These are phyloP conservation scores for Sclerotinia nivalis DNA, from an alignment of 2,329 filamentous ascomycete genomes.

Conservation along the genomic window DNA sequence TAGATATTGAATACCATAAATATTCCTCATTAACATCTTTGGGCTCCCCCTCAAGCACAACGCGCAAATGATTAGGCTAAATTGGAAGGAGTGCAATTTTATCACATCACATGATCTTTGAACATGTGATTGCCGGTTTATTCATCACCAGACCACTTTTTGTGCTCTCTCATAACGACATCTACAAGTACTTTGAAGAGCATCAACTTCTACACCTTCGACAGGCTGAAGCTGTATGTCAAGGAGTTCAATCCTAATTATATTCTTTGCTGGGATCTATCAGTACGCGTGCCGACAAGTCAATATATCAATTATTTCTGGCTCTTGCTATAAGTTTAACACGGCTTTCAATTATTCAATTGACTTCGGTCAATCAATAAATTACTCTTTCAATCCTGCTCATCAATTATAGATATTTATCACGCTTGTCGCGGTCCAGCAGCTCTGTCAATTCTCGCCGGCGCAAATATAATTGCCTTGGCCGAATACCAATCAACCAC, in stretches of 20 bases:
- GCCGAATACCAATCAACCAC: slow-evolving; percentile 29
- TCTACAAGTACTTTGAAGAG: slow-evolving; percentile 2
- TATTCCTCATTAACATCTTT: neutral
- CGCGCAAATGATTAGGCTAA: neutral
- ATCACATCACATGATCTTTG: slow-evolving; percentile 19
- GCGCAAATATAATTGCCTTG: slow-evolving; percentile 12
- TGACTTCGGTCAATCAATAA: slow-evolving; percentile 29
- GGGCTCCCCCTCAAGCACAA: neutral
- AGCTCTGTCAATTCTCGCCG: slow-evolving; percentile 26
- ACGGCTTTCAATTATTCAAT: slow-evolving; percentile 25
- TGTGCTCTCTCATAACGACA: slow-evolving; percentile 21
- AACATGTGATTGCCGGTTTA: slow-evolving; percentile 22
- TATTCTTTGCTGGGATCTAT: slow-evolving; percentile 13
- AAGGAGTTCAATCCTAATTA: neutral
- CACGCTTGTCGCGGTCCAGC: slow-evolving; percentile 7
- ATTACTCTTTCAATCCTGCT: slow-evolving; percentile 7
- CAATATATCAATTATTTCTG: slow-evolving; percentile 12
- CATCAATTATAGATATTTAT: slow-evolving; percentile 19
- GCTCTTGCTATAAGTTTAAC: neutral
- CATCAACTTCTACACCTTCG: slow-evolving; percentile 13
- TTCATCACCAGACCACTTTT: slow-evolving; percentile 23
- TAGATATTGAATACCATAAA: neutral
- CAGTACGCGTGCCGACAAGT: slow-evolving; percentile 22
- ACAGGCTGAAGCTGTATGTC: slow-evolving; percentile 3
- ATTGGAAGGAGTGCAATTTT: slow-evolving; percentile 13